Base-by-base conservation (phyloP, 176 grass and related monocot species). In the Oryza longistaminata region DNA sequence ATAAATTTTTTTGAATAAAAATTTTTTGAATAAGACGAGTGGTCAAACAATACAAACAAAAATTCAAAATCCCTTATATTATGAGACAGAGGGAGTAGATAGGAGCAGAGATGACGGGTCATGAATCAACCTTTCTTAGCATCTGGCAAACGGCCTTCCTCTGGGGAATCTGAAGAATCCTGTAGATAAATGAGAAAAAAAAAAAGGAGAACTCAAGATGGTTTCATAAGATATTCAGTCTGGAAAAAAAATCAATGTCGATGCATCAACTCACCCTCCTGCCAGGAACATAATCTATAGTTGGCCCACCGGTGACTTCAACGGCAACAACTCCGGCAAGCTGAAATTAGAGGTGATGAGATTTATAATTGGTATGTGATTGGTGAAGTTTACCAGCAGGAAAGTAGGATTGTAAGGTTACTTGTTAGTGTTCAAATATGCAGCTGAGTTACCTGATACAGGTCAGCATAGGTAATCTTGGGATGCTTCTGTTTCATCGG, bases 271-370 rank as follows among this genome's bases (percentile, higher is more conserved):
- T 55, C 12, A 93, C 93, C 85, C 45, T 88, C 62, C 93, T 86
- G 11, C 93, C 93, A 71, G 93, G 93, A 61, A 75, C 61, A 68
- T 93, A 95, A 70, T 90, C 82, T 39, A 95, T 78, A 44, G 85
- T 87, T 0, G 90, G 90, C 31, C 93, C 90, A 24, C 93, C 93
- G 0, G 93, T 95, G 49, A 93, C 80, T 64, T 95, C 93, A 3
- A 95, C 88, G 19, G 93, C 90, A 24, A 93, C 93, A 5, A 95
- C 82, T 61, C 93, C 93, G 50, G 93, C 88, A 39, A 95, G 93
- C 88, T 95, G 52, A 55, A 16, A 55, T 55, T 6, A 7, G 39
- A 40, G 39, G 39, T 40, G 39, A 40, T 40, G 39, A 40, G 39
- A 7, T 40, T 40, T 40, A 40, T 39, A 40, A 40, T 40, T 40